These are phyloP conservation scores for Calonectria henricotiae DNA, from an alignment of 2,329 filamentous ascomycete genomes.

Conservation along the genomic window DNA sequence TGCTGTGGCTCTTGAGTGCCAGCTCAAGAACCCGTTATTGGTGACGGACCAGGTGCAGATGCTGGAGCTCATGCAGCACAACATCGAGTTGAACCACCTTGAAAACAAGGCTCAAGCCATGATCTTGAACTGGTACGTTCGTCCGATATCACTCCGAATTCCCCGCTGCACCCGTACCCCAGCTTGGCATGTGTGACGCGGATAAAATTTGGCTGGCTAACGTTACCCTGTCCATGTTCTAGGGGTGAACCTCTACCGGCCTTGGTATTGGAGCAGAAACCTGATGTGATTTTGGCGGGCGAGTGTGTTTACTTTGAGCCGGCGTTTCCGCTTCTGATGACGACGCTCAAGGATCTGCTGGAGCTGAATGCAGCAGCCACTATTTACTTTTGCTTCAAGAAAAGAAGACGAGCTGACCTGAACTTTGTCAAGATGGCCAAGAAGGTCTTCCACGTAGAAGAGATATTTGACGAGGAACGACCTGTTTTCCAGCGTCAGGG, in stretches of 20 bases:
- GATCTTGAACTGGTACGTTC: conserved; percentile 85
- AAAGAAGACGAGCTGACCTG: conserved; percentile 85
- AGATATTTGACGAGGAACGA: conserved; percentile 75
- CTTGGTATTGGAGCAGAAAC: conserved; percentile 70
- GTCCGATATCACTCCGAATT: conserved; percentile 22
- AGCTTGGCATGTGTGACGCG: conserved; percentile 23
- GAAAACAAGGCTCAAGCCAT: conserved; percentile 75
- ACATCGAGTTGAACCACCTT: conserved; percentile 87
- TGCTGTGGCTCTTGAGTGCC: conserved; percentile 72
- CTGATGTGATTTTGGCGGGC: conserved; percentile 90
- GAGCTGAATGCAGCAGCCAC: conserved; percentile 77
- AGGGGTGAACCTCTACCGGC: conserved; percentile 76
- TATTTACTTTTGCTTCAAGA: conserved; percentile 94
- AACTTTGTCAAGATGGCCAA: conserved; percentile 81
- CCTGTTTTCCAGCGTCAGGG: conserved; percentile 71
- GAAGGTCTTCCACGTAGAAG: conserved; percentile 76
- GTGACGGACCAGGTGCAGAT: conserved; percentile 93
- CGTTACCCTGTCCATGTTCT: conserved; percentile 36
- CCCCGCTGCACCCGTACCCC: conserved; percentile 47
- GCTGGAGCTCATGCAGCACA: conserved; percentile 87
- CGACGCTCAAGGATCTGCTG: conserved; percentile 83
- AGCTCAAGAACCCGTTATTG: conserved; percentile 72
- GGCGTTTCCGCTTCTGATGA: conserved; percentile 88
- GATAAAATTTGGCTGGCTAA: conserved; percentile 44
- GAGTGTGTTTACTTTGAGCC: conserved; percentile 99